Evolutionary conservation across 1,284 basidiomycete genomes (phyloP), one percentile per base, ranked within the genome.

Genomic region (Exobasidium rhododendri): DNA sequence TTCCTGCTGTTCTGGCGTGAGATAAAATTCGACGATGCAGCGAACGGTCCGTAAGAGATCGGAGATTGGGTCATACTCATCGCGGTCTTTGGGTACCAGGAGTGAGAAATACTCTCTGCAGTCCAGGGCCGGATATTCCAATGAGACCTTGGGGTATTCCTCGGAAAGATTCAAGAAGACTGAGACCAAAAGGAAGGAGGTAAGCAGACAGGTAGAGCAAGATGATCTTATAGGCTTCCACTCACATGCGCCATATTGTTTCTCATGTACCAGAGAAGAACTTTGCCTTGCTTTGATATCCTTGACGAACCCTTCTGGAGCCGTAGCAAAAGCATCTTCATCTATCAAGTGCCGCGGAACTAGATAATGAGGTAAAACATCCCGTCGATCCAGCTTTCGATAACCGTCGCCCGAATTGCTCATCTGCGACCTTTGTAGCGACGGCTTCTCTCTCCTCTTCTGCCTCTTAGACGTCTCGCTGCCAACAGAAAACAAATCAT

Each of bases 41-140:
- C 67, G 52, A 2, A 79, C 73, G 4, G 70, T 64, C 1, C 70
- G 65, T 1, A 79, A 66, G 0, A 79, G 66, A 55, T 79, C 77
- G 32, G 74, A 67, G 22, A 79, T 52, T 5, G 77, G 77, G 40
- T 79, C 77, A 55, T 79, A 79, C 55, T 79, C 77, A 58, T 79
- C 75, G 1, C 58, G 28, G 43, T 74, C 71, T 22, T 68, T 66
- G n/a, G 77, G 74, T 0, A 74, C 74, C 2, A 78, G 57, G 14
- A 79, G 67, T 20, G 68, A 45, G 59, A 72, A 72, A 49, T 69
- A 65, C 59, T 78, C 76, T 2, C 53, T 58, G 0, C 70, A 70
- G 17, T 56, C 69, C 0, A 45, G 7, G 2, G 72, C 71, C 7
- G 75, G 75, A 62, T 77, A 75, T 51, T 70, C 63, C n/a, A 76